Conservation (phyloP, 1,284 basidiomycete species). For the Meira nashicola region DNA sequence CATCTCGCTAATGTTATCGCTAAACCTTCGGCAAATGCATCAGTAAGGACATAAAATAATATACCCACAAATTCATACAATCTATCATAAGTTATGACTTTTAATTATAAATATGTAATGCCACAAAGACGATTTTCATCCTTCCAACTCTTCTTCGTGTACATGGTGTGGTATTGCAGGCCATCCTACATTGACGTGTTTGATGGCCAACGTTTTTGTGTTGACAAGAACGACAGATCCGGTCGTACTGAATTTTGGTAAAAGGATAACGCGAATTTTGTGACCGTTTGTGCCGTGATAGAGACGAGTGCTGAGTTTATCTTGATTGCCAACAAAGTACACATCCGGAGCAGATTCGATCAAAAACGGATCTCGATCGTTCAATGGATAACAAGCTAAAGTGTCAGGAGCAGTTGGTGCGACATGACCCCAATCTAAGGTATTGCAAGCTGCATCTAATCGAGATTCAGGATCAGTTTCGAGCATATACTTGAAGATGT, state of each 20-base stretch:
- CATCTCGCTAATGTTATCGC: too few species aligned
- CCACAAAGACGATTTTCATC: too few species aligned
- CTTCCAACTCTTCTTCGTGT: too few species aligned
- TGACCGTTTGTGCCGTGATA: slow-evolving; percentile 56
- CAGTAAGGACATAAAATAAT: too few species aligned
- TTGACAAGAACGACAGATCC: slow-evolving; percentile 65
- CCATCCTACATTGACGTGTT: slow-evolving; percentile 45
- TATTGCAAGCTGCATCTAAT: slow-evolving; percentile 70
- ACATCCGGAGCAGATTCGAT: slow-evolving; percentile 77
- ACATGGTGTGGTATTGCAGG: too few species aligned
- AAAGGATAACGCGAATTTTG: slow-evolving; percentile 66
- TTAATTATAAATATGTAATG: too few species aligned
- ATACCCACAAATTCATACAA: too few species aligned
- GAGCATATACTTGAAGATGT: slow-evolving; percentile 84
- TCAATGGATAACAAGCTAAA: slow-evolving; percentile 88
- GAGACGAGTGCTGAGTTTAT: slow-evolving; percentile 56
- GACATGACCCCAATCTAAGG: slow-evolving; percentile 87
- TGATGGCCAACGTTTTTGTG: slow-evolving; percentile 59
- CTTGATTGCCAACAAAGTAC: slow-evolving; percentile 89
- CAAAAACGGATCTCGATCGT: slow-evolving; percentile 81
- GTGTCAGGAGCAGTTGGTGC: slow-evolving; percentile 98
- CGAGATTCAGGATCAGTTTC: slow-evolving; percentile 44
- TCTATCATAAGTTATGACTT: too few species aligned
- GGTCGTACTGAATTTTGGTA: slow-evolving; percentile 73
- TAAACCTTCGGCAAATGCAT: too few species aligned